Evolutionary conservation across 192 early-diverging fungal genomes (phyloP).

Genomic region (Spizellomyces sp.): DNA sequence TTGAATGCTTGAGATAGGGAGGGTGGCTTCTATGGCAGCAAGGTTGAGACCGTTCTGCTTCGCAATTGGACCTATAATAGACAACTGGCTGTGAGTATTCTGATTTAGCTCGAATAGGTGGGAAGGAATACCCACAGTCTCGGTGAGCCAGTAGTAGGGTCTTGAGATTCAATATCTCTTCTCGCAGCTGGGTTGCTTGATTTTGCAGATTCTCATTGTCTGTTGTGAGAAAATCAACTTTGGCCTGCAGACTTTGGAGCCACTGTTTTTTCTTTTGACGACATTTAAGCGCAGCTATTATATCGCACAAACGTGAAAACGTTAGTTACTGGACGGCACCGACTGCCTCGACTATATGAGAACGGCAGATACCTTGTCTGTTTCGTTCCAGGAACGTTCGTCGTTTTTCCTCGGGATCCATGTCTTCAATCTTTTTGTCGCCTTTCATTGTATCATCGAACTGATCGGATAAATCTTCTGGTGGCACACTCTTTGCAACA

Average conservation of each 20-base stretch:
- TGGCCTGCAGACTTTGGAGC: constrained; percentile 76
- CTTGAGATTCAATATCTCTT: constrained; percentile 75
- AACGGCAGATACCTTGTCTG: constrained; percentile 63
- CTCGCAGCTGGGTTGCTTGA: constrained; percentile 62
- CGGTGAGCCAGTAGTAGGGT: constrained; percentile 77
- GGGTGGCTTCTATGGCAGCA: constrained; percentile 21
- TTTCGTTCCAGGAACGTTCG: constrained; percentile 86
- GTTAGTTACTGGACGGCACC: background rate
- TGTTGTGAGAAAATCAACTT: constrained; percentile 60
- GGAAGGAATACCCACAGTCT: constrained; percentile 54
- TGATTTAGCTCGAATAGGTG: background rate
- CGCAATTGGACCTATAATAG: constrained; percentile 27
- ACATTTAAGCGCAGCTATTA: constrained; percentile 82
- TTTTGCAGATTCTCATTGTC: constrained; percentile 70
- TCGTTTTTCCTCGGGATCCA: constrained; percentile 67
- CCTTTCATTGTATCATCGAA: background rate
- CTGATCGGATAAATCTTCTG: background rate
- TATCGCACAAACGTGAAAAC: background rate
- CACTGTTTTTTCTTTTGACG: constrained; percentile 92
- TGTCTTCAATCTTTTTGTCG: background rate
- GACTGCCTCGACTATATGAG: background rate
- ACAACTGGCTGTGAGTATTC: background rate
- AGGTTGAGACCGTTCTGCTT: constrained; percentile 34
- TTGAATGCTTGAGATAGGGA: constrained; percentile 8
- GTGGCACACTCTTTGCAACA: background rate